Percentiles rank a stretch among this genome's conserved stretches.
These are phyloP conservation scores for Trichosanthes cucumerina DNA, from an alignment of 306 rosid species.

Conservation along the genomic window DNA sequence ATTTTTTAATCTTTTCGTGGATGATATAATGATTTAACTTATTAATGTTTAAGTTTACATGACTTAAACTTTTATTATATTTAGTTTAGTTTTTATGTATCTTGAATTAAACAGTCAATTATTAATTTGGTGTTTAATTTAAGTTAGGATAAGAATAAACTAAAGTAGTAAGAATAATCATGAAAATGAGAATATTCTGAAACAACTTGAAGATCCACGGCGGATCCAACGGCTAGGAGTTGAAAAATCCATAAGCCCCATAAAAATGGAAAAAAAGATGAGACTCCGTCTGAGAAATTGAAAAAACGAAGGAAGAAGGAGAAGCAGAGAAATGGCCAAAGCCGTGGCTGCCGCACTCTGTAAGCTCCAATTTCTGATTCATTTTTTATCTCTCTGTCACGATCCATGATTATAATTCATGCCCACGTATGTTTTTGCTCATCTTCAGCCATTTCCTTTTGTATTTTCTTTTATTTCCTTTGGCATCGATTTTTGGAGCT, in stretches of 20 bases:
- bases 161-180: background rate
- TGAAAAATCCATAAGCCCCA: background rate
- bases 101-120: too few relatives aligned
- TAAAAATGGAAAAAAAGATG: background rate
- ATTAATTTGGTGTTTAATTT: background rate
- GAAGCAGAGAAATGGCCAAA: slow-evolving; percentile 5
- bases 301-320: background rate
- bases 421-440: background rate
- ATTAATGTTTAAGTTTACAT: too few relatives aligned
- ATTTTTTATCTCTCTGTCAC: background rate
- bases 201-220: background rate
- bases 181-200: slow-evolving; percentile 12
- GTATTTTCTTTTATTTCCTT: background rate
- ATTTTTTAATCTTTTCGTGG: too few relatives aligned
- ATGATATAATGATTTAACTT: too few relatives aligned
- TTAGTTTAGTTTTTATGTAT: too few relatives aligned
- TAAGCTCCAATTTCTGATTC: slow-evolving; percentile 15
- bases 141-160: background rate
- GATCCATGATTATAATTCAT: background rate
- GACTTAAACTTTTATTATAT: too few relatives aligned
- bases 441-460: background rate
- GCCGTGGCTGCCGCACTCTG: slow-evolving; percentile 27
- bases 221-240: background rate
- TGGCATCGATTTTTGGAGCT: background rate
- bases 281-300: background rate